These are phyloP conservation scores for Monilinia laxa DNA, from an alignment of 2,329 filamentous ascomycete genomes.

Conservation along the genomic window DNA sequence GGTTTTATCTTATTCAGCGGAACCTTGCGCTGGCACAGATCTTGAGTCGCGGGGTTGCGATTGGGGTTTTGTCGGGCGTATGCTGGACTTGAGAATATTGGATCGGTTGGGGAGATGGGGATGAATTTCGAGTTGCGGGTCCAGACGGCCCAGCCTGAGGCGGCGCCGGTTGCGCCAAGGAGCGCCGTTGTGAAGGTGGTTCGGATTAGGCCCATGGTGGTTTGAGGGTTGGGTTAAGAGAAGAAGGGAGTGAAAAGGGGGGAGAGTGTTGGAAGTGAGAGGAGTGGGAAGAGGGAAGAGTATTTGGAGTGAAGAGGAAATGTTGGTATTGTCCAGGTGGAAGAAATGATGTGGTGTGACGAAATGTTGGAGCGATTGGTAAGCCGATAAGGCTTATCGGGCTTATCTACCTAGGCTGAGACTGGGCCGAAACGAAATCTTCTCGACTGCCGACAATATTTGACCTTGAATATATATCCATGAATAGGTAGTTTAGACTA, in stretches of 20 bases:
- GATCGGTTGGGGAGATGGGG: slow-evolving; percentile 58
- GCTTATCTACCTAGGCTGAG: neutral
- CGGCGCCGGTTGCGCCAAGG: slow-evolving; percentile 29
- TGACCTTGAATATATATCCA: no score
- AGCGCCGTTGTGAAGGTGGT: slow-evolving; percentile 30
- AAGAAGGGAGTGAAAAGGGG: neutral
- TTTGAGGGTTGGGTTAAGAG: neutral
- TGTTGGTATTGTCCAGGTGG: neutral
- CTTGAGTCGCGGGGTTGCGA: slow-evolving; percentile 61
- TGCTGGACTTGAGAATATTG: slow-evolving; percentile 57
- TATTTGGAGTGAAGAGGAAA: neutral
- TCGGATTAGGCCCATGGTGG: slow-evolving; percentile 31
- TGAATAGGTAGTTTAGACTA: no score
- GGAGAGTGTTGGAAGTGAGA: neutral
- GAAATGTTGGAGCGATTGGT: slow-evolving; percentile 1
- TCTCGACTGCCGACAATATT: no score
- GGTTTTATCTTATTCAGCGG: slow-evolving; percentile 64
- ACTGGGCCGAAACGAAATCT: neutral
- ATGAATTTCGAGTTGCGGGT: slow-evolving; percentile 44
- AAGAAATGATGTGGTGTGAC: neutral
- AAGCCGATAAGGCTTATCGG: neutral
- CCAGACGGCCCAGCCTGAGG: slow-evolving; percentile 32
- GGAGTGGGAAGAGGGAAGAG: neutral
- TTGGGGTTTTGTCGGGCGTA: slow-evolving; percentile 62
- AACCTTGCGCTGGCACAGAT: slow-evolving; percentile 62